Evolutionary conservation across 805 yeast genomes (phyloP), one percentile per base, ranked within the genome.

Genomic region (Ogataea salicorniae): DNA sequence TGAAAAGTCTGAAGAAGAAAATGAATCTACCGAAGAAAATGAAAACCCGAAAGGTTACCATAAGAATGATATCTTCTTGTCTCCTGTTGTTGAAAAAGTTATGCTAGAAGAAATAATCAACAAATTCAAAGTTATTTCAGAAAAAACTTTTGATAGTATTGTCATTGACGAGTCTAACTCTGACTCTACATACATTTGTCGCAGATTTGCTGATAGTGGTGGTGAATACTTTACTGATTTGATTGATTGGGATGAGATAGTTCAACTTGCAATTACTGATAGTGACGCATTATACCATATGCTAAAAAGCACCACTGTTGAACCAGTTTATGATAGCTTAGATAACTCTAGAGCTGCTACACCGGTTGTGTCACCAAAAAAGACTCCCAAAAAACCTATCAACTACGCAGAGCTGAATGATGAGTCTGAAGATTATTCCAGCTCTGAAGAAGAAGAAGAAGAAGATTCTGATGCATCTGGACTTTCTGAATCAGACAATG

Each of bases 11-110:
- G 59, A 57, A 20, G 58, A 56, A 42, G n/a, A 15, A 33, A 13
- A 39, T 1, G 34, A 39, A 2, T 31, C n/a, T 11, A 39, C 33
- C 18, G 31, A 26, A 26, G 48, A 48, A n/a, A 55, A 54, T 8
- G 49, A 43, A 16, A 53, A 64, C 8, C 51, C 53, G 3, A 43
- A 63, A 1, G 61, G 57, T 7, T 56, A 57, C 29, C 50, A 57
- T 34, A 50, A 54, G 1, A 72, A 74, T 54, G 89, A 83, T 60
- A 46, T 83, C 6, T 79, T 78, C 52, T 56, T 84, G 23, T 77
- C 87, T 0, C 73, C 85, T 3, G 73, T 75, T 34, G 46, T 69
- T 17, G 74, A 72, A 4, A 73, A 73, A 35, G 61, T 83, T 15
- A 56, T 63, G 42, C 62, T 81, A 2, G 52, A 50, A 1, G 71